Evolutionary conservation across 2,329 filamentous ascomycete species (phyloP).

Genomic region (Fusarium continuum): DNA sequence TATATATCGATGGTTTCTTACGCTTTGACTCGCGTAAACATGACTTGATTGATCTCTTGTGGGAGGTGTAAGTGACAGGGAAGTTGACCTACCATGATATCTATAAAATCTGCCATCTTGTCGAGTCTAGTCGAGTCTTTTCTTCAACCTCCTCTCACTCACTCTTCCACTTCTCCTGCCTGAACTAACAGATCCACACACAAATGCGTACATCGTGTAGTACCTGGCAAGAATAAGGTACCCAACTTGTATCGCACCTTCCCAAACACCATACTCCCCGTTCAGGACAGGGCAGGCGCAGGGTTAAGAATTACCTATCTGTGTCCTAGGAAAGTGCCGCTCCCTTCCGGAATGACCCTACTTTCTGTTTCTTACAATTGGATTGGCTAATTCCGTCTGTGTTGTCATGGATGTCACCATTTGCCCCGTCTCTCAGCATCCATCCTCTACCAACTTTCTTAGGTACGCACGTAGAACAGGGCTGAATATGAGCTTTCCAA

Average conservation of each 20-base stretch:
- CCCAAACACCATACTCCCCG: slow-evolving; percentile 15
- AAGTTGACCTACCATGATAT: background rate
- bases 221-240: slow-evolving; percentile 5
- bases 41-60: background rate
- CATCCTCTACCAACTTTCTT: background rate
- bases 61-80: slow-evolving; percentile 3
- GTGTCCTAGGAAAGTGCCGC: slow-evolving; percentile 19
- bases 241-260: slow-evolving; percentile 18
- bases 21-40: background rate
- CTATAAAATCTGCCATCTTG: slow-evolving; percentile 26
- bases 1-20: background rate
- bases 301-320: slow-evolving; percentile 9
- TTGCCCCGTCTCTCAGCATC: background rate
- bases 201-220: slow-evolving; percentile 22
- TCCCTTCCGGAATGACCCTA: slow-evolving; percentile 7
- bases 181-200: slow-evolving; percentile 22
- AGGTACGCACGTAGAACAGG: background rate
- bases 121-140: too few relatives aligned
- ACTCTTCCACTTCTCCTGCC: background rate
- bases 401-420: background rate
- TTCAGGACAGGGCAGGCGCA: slow-evolving; percentile 7
- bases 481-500: slow-evolving; percentile 10
- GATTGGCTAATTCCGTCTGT: background rate
- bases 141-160: background rate
- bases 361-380: slow-evolving; percentile 11